Conservation (phyloP, 1,284 basidiomycete species). For the Melampsora abietis-canadensis region DNA sequence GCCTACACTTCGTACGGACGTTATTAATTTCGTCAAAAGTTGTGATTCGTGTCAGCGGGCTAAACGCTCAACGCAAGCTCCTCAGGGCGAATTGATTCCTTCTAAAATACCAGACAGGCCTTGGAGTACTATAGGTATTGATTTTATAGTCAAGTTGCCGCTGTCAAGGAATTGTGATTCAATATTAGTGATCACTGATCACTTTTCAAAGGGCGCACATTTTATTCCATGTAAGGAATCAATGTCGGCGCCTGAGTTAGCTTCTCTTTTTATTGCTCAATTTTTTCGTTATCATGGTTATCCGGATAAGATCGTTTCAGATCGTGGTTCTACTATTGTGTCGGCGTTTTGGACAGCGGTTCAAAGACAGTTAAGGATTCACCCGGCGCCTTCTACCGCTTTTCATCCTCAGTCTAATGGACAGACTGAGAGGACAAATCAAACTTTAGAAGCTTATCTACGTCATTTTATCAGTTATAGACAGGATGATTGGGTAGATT, state of each 20-base stretch:
- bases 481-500: conserved; percentile 57
- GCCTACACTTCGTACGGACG: not conserved
- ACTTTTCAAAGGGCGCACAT: not conserved
- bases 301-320: conserved; percentile 51
- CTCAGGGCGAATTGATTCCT: conserved; percentile 54
- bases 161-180: not conserved
- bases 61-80: conserved; percentile 52
- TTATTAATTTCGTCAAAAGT: not conserved
- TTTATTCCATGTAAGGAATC: not conserved
- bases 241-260: not conserved
- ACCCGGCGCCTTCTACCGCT: conserved; percentile 23
- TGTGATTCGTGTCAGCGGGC: conserved; percentile 53
- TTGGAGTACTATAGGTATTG: conserved; percentile 35
- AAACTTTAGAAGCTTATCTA: conserved; percentile 43
- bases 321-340: conserved; percentile 53
- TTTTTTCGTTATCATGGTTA: conserved; percentile 48
- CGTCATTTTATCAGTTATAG: conserved; percentile 46
- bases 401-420: conserved; percentile 34
- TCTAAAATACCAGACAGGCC: conserved; percentile 50
- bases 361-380: no score
- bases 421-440: conserved; percentile 44
- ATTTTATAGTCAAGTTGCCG: conserved; percentile 21
- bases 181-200: not conserved
- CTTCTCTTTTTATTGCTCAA: not conserved
- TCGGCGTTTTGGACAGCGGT: conserved; percentile 49